Evolutionary conservation across 2,329 filamentous ascomycete genomes (phyloP).

Genomic region (Calonectria leucothoes): DNA sequence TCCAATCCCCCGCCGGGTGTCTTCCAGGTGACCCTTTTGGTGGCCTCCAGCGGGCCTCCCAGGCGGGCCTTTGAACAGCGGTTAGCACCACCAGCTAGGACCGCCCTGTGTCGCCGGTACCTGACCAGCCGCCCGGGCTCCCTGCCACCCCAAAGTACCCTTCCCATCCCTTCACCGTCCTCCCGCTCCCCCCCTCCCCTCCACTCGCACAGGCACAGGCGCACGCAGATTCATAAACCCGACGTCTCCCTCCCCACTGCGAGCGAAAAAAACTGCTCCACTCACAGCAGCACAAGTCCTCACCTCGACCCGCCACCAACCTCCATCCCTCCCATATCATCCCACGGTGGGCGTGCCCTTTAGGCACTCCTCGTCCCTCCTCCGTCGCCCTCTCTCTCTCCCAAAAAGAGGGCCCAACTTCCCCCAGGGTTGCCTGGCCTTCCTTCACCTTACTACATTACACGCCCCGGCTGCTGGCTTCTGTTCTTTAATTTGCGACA

Average conservation of each 20-base stretch:
- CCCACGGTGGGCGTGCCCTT: constrained; percentile 25
- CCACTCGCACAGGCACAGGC: neutral
- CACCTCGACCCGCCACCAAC: constrained; percentile 9
- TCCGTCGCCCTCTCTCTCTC: neutral
- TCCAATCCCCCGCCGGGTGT: constrained; percentile 4
- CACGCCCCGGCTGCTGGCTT: constrained; percentile 21
- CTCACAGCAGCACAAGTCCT: neutral
- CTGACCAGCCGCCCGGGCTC: constrained; percentile 1
- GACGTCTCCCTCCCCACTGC: constrained; percentile 5
- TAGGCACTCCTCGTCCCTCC: constrained; percentile 6
- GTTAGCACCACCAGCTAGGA: neutral
- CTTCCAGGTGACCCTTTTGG: constrained; percentile 11
- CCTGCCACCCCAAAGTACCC: neutral
- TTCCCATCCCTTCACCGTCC: neutral
- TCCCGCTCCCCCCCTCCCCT: neutral
- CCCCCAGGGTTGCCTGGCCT: constrained; percentile 11
- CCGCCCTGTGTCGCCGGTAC: neutral
- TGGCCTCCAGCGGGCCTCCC: constrained; percentile 18
- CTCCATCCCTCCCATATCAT: constrained; percentile 13
- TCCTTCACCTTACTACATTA: constrained; percentile 8
- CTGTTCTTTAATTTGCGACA: constrained; percentile 18
- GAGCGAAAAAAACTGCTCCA: neutral
- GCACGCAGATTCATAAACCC: constrained; percentile 11
- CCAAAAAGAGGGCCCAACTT: constrained; percentile 11
- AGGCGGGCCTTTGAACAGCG: neutral